Percentiles rank a stretch among this genome's conserved stretches.
Conservation (phyloP, 2,329 filamentous ascomycete species). For the Xylariaceae sp. region DNA sequence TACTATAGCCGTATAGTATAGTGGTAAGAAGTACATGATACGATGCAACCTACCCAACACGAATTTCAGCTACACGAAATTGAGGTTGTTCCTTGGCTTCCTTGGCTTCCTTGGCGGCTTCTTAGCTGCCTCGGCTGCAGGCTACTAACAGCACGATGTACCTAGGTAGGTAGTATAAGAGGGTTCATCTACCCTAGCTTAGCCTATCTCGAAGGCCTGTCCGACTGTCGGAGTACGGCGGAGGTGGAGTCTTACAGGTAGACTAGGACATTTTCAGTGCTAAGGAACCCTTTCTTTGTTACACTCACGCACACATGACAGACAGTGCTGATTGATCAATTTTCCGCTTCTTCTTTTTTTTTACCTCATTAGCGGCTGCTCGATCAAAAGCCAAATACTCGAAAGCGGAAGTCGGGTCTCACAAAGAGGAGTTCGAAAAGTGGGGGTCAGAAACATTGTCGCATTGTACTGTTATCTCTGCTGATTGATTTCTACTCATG, state of each 20-base stretch:
- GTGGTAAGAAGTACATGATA: too few species aligned
- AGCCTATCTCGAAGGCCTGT: neutral
- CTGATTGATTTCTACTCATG: neutral
- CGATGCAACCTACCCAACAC: too few species aligned
- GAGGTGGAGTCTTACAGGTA: neutral
- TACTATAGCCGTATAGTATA: too few species aligned
- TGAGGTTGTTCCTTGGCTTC: too few species aligned
- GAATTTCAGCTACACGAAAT: too few species aligned
- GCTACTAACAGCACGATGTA: too few species aligned
- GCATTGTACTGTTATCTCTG: neutral
- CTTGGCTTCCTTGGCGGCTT: neutral
- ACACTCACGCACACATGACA: too few species aligned
- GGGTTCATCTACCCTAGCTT: too few species aligned
- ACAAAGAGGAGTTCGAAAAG: neutral
- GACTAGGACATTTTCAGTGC: too few species aligned
- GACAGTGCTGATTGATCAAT: too few species aligned
- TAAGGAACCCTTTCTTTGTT: too few species aligned
- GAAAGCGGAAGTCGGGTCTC: slow-evolving; percentile 23
- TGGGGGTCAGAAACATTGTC: slow-evolving; percentile 1
- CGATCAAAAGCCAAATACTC: neutral
- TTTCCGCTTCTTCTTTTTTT: neutral
- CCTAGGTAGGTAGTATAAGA: too few species aligned
- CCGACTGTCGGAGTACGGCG: neutral
- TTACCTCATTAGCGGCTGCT: slow-evolving; percentile 3
- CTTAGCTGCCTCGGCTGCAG: slow-evolving; percentile 13